These are phyloP conservation scores for Punica granatum DNA, from an alignment of 345 rosid genomes.

Conservation along the genomic window DNA sequence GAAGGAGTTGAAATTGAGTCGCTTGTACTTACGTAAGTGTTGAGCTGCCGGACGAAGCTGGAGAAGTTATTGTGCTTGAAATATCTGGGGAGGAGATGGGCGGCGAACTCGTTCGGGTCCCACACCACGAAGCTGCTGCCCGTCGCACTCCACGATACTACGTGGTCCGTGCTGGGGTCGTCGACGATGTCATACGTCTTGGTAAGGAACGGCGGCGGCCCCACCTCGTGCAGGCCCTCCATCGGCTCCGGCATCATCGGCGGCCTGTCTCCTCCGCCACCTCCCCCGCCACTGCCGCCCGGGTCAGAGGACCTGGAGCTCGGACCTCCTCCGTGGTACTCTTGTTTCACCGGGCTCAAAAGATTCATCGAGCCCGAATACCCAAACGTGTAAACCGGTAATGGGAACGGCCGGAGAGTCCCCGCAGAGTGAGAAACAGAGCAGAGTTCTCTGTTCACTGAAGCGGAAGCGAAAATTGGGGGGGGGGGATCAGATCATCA, in stretches of 20 bases:
- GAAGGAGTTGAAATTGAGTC: no score
- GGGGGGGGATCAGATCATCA: no score
- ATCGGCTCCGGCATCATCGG: conserved; percentile 42
- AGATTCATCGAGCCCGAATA: conserved; percentile 34
- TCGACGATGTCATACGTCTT: conserved; percentile 85
- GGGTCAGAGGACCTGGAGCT: conserved; percentile 13
- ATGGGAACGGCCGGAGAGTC: no score
- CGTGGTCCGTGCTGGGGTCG: conserved; percentile 48
- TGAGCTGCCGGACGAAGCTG: conserved; percentile 84
- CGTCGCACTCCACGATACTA: conserved; percentile 69
- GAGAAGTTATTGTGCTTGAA: conserved; percentile 97
- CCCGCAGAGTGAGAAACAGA: not conserved
- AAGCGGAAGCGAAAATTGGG: not conserved
- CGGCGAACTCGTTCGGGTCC: conserved; percentile 66
- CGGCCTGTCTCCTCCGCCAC: conserved; percentile 24
- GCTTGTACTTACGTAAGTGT: conserved; percentile 73
- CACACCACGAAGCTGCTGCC: conserved; percentile 71
- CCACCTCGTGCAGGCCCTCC: conserved; percentile 70
- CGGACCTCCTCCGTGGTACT: conserved; percentile 18
- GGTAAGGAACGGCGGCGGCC: conserved; percentile 74
- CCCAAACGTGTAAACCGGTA: no score
- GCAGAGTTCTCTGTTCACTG: not conserved
- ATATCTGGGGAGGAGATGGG: conserved; percentile 53
- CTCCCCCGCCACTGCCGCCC: conserved; percentile 14
- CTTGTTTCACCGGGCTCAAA: conserved; percentile 30